phyloP scores from a whole-genome alignment of 2,329 filamentous ascomycete species.

The Xylariaceae sp. region DNA sequence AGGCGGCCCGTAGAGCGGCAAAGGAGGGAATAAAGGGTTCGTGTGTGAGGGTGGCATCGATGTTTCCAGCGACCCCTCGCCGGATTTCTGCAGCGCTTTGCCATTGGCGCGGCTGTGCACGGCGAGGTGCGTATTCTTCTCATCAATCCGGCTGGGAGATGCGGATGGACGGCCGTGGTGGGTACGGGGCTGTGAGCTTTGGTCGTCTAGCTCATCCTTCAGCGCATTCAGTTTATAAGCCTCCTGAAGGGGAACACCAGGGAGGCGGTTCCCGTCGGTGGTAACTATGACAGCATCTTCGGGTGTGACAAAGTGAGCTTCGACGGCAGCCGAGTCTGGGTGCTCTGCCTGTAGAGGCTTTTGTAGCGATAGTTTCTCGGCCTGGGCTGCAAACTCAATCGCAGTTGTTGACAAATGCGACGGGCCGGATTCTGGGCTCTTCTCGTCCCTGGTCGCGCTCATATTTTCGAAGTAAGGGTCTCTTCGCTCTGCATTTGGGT shows the following conservation, averaged over 20 bases:
- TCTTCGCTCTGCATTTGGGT: no score
- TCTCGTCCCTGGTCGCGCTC: conserved; percentile 13
- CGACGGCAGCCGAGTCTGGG: conserved; percentile 50
- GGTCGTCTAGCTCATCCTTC: conserved; percentile 46
- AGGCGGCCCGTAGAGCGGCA: conserved; percentile 78
- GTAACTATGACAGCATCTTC: conserved; percentile 71
- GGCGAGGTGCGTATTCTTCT: conserved; percentile 16
- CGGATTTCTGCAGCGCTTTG: conserved; percentile 40
- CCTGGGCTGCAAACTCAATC: conserved; percentile 59
- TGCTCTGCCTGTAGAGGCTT: conserved; percentile 28
- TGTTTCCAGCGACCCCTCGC: conserved; percentile 44
- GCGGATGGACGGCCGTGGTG: conserved; percentile 17
- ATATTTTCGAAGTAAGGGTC: conserved; percentile 10
- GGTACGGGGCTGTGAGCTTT: conserved; percentile 23
- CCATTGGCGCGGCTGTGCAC: conserved; percentile 30
- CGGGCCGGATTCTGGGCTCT: conserved; percentile 13
- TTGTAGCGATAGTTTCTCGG: conserved; percentile 53
- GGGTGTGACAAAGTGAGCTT: conserved; percentile 65
- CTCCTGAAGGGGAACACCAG: conserved; percentile 67
- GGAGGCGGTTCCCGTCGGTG: conserved; percentile 63
- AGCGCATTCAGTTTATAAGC: conserved; percentile 67
- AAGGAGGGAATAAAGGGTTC: conserved; percentile 78
- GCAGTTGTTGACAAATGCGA: conserved; percentile 39
- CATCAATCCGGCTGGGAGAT: conserved; percentile 18
- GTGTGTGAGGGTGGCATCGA: conserved; percentile 65